Evolutionary conservation across 2,329 filamentous ascomycete genomes (phyloP), one percentile per base, ranked within the genome.

Genomic region (Ophiostoma perfectum): DNA sequence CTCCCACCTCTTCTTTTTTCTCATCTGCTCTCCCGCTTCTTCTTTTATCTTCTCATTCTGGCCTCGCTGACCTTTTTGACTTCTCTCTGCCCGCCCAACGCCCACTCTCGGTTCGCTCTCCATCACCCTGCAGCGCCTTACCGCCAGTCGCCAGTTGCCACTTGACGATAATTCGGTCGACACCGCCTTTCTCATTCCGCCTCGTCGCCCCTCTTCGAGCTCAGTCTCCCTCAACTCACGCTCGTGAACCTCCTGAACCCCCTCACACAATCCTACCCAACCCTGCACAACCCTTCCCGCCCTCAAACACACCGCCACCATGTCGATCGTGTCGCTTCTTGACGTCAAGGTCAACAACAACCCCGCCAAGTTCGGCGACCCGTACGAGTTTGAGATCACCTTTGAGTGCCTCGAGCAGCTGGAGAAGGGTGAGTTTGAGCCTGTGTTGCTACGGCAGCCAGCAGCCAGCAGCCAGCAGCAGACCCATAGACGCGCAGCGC

Each of bases 291-390:
- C 45, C 9, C 45, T 14, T 11, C 38, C 38, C 14, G 27, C 27
- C 2, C 27, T 27, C 55, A 45, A 36, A 5, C 12, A 66, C 27
- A 45, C 42, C 14, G 45, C 68, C 81, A 85, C 77, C 73, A 97
- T 97, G 95, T 97, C 95, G 77, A 91, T 97, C 77, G 93, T 99
- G 72, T 96, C 93, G 74, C 88, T 99, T 70, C 87, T 99, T 73
- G 94, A 94, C 77, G 95, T 99, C 76, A 91, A 95, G 80, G 91
- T 99, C 74, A 85, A 93, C 78, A 98, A 99, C 86, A 99, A 99
- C 82, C 95, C 95, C 76, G 93, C 95, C 76, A 88, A 90, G 74
- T 98, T 99, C 81, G 90, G 88, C 75, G 91, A 94, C 78, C 88
- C 92, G 67, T 99, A 99, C 79, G 89, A 95, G 79, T 97, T 99